A percentile compares a stretch with the other conserved stretches of the same genome.
Conservation (phyloP, 352 stramenopile species). For the Globisporangium canariense region DNA sequence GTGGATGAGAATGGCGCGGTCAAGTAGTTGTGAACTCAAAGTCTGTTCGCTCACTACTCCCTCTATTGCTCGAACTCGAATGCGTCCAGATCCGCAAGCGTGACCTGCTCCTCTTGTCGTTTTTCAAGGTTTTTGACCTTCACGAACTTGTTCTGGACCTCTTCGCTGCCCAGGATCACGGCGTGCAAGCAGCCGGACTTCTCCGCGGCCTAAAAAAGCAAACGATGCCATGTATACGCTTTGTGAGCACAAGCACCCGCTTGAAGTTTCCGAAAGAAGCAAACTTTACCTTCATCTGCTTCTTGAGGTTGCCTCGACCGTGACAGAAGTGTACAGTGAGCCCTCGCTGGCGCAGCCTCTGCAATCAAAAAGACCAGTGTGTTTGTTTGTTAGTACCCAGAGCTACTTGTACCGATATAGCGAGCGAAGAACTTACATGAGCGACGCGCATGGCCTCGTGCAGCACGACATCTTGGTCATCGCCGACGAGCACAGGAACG, state of each 20-base stretch:
- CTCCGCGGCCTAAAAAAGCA: constrained; percentile 47
- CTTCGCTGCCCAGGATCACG: constrained; percentile 70
- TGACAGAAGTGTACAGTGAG: constrained; percentile 84
- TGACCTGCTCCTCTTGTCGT: constrained; percentile 48
- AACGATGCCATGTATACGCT: not conserved
- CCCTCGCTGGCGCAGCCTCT: constrained; percentile 54
- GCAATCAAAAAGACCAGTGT: not conserved
- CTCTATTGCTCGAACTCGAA: constrained; percentile 28
- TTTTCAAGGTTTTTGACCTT: constrained; percentile 78
- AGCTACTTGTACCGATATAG: not conserved
- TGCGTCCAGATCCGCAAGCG: constrained; percentile 24
- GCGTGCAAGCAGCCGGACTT: constrained; percentile 61
- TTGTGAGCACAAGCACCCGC: not conserved
- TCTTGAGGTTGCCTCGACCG: constrained; percentile 76
- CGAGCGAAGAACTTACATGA: constrained; percentile 27
- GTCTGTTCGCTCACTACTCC: not conserved
- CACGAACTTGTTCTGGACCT: constrained; percentile 55
- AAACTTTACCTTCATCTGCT: constrained; percentile 80
- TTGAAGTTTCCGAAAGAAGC: not conserved
- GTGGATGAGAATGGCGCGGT: not conserved
- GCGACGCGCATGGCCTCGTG: constrained; percentile 63
- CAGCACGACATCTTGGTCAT: constrained; percentile 42
- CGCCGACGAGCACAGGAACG: constrained; percentile 53
- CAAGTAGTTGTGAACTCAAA: not conserved
- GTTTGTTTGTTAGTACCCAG: not conserved